Base-by-base conservation (phyloP, 139 green algal species). In the Volvox reticuliferus region DNA sequence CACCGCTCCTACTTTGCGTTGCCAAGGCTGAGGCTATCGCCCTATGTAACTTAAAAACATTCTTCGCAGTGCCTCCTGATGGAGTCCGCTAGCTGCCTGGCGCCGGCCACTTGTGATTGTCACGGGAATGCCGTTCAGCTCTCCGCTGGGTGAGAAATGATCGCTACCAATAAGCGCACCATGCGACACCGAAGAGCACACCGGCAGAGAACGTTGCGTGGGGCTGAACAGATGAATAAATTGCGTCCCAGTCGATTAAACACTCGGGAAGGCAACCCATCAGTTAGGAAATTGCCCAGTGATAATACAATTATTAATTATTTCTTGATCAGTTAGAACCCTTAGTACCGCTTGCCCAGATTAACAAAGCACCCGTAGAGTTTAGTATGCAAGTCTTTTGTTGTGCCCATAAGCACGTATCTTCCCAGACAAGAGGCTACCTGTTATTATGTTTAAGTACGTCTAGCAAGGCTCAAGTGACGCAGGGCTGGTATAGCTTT, bases 151-250 rank as follows among this genome's bases (percentile, higher is more conserved):
- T 73, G 16, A 73, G 21, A 9, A 24, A 73, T 24, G 6, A 73
- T 73, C 12, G 12, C 65, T 30, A 30, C 21, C 21, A 12, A 73
- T 5, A 73, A 26, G 50, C 84, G 20, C 12, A 86, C 87, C 87
- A 91, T 37, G 87, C 87, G 0, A 86, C 9, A 18, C 87, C 87
- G 17, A 91, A 91, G 0, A 91, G 76, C 19, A 91, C 33, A 1
- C 87, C 87, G 6, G 87, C 76, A 18, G 76, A 55, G 24, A 85
- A 78, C 3, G 76, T 91, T 1, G 87, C 87, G 30, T 91, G 50
- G 1, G 87, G 87, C 35, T 86, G 87, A 1, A 91, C 21, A 1
- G 61, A 12, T 2, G 35, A 13, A 61, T 91, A 91, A 1, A 91
- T 17, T 0, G 22, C 50, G 14, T 91, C 87, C 87, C 87, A 91